Conservation (phyloP, 2,329 filamentous ascomycete genomes). For the Nothophoma quercina region DNA sequence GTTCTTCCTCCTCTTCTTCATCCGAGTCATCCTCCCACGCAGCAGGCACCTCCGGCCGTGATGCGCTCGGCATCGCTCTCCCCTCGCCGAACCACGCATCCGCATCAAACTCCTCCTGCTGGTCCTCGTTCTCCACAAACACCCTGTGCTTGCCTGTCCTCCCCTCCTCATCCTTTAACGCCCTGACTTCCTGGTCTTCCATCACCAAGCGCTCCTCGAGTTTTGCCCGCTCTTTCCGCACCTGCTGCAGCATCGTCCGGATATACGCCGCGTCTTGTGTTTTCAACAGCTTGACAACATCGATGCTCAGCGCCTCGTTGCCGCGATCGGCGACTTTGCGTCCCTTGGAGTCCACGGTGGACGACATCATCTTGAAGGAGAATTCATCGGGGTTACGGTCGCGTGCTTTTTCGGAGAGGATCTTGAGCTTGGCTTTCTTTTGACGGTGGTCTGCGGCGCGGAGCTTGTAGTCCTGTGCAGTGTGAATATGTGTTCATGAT, state of each 20-base stretch:
- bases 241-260: constrained; percentile 64
- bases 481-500: background rate
- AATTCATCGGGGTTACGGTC: constrained; percentile 73
- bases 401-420: constrained; percentile 65
- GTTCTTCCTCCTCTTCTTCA: constrained; percentile 26
- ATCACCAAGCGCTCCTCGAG: constrained; percentile 51
- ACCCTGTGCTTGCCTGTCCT: constrained; percentile 44
- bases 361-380: constrained; percentile 68
- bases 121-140: constrained; percentile 52
- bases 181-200: constrained; percentile 51
- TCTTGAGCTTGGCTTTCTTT: constrained; percentile 67
- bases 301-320: constrained; percentile 57
- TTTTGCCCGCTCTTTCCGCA: constrained; percentile 61
- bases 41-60: constrained; percentile 31
- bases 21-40: constrained; percentile 36
- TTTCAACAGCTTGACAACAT: constrained; percentile 70
- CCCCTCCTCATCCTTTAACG: constrained; percentile 42
- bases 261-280: constrained; percentile 71
- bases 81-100: constrained; percentile 52
- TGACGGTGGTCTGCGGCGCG: constrained; percentile 69
- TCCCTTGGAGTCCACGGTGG: constrained; percentile 56
- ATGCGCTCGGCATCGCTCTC: constrained; percentile 28
- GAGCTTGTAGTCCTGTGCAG: constrained; percentile 67
- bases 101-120: constrained; percentile 51
- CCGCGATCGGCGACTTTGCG: constrained; percentile 54